Percentiles rank a stretch among this genome's conserved stretches.
Evolutionary conservation across 331 rosid species (phyloP).

Genomic region (Telfairia occidentalis): DNA sequence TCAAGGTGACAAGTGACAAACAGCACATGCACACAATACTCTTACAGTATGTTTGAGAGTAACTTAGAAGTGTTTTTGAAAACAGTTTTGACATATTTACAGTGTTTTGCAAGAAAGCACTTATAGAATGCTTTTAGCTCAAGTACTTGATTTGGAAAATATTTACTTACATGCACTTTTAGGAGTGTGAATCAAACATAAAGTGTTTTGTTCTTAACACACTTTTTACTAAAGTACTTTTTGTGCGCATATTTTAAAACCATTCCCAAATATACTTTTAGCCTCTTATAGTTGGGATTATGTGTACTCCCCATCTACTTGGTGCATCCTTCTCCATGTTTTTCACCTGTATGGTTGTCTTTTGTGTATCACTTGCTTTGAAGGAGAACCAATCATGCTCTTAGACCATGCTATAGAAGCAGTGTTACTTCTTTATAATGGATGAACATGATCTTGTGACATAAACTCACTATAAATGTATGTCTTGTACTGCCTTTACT

Average conservation of each 20-base stretch:
- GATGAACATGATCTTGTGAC: not conserved
- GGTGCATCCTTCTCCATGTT: not conserved
- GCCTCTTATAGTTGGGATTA: not conserved
- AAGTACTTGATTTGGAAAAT: not conserved
- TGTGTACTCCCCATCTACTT: not conserved
- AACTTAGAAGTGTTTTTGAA: not conserved
- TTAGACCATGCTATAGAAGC: not conserved
- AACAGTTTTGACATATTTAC: not conserved
- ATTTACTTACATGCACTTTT: not conserved
- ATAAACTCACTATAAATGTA: not conserved
- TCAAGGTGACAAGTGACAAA: constrained; percentile 38
- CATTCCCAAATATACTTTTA: not conserved
- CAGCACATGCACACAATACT: not conserved
- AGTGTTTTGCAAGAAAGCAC: not conserved
- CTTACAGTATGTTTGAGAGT: not conserved
- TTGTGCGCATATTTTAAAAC: not conserved
- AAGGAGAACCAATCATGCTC: not conserved
- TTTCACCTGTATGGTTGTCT: not conserved
- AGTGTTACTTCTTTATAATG: not conserved
- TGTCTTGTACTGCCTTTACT: not conserved
- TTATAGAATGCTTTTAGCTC: not conserved
- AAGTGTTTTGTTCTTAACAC: not conserved
- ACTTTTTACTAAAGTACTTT: not conserved
- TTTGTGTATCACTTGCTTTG: not conserved
- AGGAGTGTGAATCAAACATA: not conserved